Evolutionary conservation across 2,329 filamentous ascomycete species (phyloP).

Genomic region (Rugonectria rugulosa): DNA sequence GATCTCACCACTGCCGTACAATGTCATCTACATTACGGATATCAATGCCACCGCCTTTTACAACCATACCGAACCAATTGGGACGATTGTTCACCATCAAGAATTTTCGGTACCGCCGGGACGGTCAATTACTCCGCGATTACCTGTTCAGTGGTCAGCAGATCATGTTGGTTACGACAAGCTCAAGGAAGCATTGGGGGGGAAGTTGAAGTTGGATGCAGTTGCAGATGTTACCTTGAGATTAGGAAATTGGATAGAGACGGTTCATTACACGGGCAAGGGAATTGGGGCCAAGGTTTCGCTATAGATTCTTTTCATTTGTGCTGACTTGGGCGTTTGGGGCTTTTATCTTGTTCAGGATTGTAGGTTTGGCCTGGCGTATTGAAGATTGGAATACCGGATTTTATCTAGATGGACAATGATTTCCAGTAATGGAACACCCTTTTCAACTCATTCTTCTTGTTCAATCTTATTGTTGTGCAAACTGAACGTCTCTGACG

Average conservation of each 20-base stretch:
- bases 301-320: constrained; percentile 29
- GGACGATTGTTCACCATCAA: constrained; percentile 76
- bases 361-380: constrained; percentile 2
- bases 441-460: neutral
- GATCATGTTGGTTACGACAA: constrained; percentile 84
- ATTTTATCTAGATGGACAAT: constrained; percentile 2
- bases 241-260: constrained; percentile 78
- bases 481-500: neutral
- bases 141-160: constrained; percentile 84
- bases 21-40: constrained; percentile 77
- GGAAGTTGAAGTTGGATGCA: constrained; percentile 79
- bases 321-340: constrained; percentile 8
- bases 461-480: neutral
- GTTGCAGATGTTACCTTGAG: constrained; percentile 77
- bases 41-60: constrained; percentile 89
- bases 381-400: neutral
- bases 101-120: constrained; percentile 83
- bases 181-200: constrained; percentile 80
- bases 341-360: constrained; percentile 9
- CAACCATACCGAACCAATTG: constrained; percentile 79
- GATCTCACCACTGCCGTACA: constrained; percentile 76
- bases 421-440: neutral
- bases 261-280: constrained; percentile 72
- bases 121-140: constrained; percentile 71
- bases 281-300: constrained; percentile 71